Evolutionary conservation across 345 rosid species (phyloP), one percentile per base, ranked within the genome.

Genomic region (Trapa incisa): DNA sequence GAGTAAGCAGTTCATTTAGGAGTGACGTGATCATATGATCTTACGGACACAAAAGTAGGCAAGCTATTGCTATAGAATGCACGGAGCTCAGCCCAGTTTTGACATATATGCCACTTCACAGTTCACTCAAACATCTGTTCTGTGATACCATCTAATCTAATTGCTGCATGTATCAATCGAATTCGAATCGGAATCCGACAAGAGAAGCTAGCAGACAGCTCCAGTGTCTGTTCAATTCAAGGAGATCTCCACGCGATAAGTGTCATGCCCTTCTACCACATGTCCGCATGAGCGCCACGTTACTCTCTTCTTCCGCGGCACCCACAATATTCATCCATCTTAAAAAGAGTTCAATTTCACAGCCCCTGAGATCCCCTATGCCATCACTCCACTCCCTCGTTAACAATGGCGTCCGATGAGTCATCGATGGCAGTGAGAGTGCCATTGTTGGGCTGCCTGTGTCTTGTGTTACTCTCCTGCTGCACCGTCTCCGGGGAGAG

Each of bases 281-380:
- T 35, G 37, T 35, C 63, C 14, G 63, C 63, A 58, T 58, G 63
- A 58, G 3, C 63, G 37, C 10, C 63, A 58, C 63, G 37, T 58
- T 32, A 29, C 5, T 6, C 37, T 3, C 63, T 10, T 11, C 29
- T 22, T 22, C 29, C 14, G 38, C 33, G 35, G 37, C 35, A 9
- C 63, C 37, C 37, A 7, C 36, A 22, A 22, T 22, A 22, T 35
- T 29, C 37, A 2, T 58, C 17, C 29, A 58, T 29, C 33, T 58
- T 58, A 45, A 45, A 45, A 45, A 2, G 56, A 50, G 6, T 29
- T 7, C 56, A 15, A 4, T 22, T 5, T 53, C 60, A 54, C 4
- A 54, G n/a, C 14, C 32, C 16, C 38, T 58, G 38, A 32, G 63
- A 32, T 37, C 63, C 35, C 15, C 37, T 8, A 32, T 22, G 29